These are phyloP conservation scores for Neurospora sp. DNA, from an alignment of 2,329 filamentous ascomycete genomes.

Conservation along the genomic window DNA sequence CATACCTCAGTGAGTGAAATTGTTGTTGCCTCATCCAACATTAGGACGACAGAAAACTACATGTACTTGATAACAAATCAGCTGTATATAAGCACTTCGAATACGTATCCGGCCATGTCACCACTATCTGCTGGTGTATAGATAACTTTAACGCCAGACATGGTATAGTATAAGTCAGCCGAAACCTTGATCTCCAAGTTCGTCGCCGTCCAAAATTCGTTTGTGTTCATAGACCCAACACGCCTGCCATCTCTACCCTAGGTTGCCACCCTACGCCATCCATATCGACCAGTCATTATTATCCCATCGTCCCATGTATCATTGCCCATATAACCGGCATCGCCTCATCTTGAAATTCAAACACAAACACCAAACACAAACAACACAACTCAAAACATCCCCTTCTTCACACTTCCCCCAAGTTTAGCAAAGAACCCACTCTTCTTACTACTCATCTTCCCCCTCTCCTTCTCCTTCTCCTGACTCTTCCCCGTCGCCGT, in stretches of 20 bases:
- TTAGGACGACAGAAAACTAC: neutral
- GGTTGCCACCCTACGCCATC: neutral
- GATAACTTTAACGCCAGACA: neutral
- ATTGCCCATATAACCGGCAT: neutral
- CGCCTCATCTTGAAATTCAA: neutral
- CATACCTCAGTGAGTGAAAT: neutral
- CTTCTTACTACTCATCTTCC: constrained; percentile 7
- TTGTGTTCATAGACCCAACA: neutral
- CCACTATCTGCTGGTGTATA: neutral
- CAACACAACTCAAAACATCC: neutral
- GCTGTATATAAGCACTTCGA: neutral
- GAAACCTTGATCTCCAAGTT: neutral
- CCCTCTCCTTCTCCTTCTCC: neutral
- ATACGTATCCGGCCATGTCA: neutral
- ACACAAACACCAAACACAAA: neutral
- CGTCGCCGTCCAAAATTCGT: neutral
- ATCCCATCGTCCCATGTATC: neutral
- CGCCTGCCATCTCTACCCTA: neutral
- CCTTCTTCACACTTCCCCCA: constrained; percentile 24
- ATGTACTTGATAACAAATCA: neutral
- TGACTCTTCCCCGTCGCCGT: neutral
- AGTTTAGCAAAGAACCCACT: constrained; percentile 32
- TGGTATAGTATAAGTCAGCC: neutral
- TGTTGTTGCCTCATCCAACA: neutral
- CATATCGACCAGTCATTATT: neutral